Evolutionary conservation across 2,329 filamentous ascomycete species (phyloP), one percentile per base, ranked within the genome.

Genomic region (Fusarium abutilonis): DNA sequence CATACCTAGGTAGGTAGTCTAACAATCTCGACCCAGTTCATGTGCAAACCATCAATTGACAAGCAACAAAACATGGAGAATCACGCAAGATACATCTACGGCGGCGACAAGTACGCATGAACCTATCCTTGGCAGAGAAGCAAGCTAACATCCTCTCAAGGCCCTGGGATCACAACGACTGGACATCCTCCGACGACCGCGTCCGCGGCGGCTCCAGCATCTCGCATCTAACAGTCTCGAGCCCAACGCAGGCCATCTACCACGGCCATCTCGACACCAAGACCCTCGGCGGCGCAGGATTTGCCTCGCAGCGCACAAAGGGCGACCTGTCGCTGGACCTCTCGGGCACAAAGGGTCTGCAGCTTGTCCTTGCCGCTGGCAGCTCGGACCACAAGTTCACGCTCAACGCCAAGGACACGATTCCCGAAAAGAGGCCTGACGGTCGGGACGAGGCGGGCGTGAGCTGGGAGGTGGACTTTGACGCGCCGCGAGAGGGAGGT

Each of bases 221-320:
- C 52, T 87, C 85, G 29, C 74, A 80, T 59, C 73, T 86, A n/a
- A 74, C 73, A 38, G 74, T 75, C 43, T 56, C 70, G 17, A 52
- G 62, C 10, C 64, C 67, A 39, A 60, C 70, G 46, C 60, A 60
- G 75, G 86, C 88, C 74, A 52, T 82, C 76, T 93, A 93, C 76
- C 77, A 85, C 63, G 91, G 92, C 3, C 79, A 80, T 21, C 82
- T 95, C 17, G 91, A 95, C 75, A 92, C 89, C 62, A 83, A 82
- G 49, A 86, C 90, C 0, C 85, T 95, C 0, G 91, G 91, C 23
- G 91, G 90, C 28, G 91, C 92, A 1, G 92, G 92, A 6, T 95
- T 96, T 72, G 91, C 91, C 9, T 91, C 88, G 5, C 92, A 94
- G 73, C 84, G 89, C 42, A 92, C 89, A 5, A 82, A 80, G 35